Conservation (phyloP, 2,329 filamentous ascomycete species). For the Byssochlamys sp. region DNA sequence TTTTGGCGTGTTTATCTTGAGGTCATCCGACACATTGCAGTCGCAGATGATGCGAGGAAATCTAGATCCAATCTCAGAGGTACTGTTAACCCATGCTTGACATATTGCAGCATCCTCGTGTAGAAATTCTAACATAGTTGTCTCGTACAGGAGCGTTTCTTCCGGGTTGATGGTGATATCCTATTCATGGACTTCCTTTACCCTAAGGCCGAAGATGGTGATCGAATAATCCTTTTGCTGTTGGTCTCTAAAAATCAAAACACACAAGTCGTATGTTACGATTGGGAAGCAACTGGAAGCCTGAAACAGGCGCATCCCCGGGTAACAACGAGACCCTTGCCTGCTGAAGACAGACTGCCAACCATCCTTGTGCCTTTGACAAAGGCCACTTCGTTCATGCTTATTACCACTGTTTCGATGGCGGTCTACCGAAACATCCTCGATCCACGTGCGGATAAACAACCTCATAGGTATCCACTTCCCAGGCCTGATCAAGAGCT, state of each 20-base stretch:
- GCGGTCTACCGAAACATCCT: conserved; percentile 37
- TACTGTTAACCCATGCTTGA: conserved; percentile 16
- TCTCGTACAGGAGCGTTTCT: conserved; percentile 34
- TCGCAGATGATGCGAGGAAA: conserved; percentile 40
- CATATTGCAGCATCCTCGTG: conserved; percentile 9
- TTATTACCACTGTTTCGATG: conserved; percentile 54
- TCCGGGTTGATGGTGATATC: conserved; percentile 60
- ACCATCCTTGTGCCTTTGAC: conserved; percentile 63
- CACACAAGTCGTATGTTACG: conserved; percentile 42
- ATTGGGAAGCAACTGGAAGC: conserved; percentile 41
- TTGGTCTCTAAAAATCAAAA: conserved; percentile 38
- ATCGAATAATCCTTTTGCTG: conserved; percentile 68
- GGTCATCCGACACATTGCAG: conserved; percentile 45
- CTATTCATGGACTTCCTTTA: conserved; percentile 79
- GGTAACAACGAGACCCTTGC: conserved; percentile 20
- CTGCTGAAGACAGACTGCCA: conserved; percentile 46
- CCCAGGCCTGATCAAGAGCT: conserved; percentile 17
- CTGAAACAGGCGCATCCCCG: conserved; percentile 19
- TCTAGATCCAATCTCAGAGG: conserved; percentile 52
- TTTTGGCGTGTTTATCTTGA: conserved; percentile 63
- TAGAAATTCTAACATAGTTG: conserved; percentile 4
- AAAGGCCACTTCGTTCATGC: conserved; percentile 60
- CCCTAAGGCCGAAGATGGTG: conserved; percentile 55
- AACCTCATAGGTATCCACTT: conserved; percentile 21
- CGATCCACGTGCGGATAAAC: conserved; percentile 10